Percentiles rank a stretch among this genome's conserved stretches.
Conservation (phyloP, 352 stramenopile species). For the Pythium rishiriense region DNA sequence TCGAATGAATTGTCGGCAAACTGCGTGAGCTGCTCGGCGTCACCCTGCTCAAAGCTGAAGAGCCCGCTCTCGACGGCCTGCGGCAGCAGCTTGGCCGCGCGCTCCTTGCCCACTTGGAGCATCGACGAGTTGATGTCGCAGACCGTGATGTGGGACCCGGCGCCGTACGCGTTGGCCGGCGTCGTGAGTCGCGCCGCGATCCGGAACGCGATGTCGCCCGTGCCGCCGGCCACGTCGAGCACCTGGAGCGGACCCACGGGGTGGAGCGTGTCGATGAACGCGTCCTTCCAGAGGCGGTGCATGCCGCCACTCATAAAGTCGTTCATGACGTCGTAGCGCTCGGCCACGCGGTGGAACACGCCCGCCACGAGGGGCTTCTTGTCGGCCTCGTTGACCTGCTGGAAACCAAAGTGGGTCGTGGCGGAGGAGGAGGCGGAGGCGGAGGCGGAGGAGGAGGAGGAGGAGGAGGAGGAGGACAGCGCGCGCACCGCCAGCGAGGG, state of each 20-base stretch:
- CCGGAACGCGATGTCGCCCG: slow-evolving; percentile 98
- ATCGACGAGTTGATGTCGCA: slow-evolving; percentile 99
- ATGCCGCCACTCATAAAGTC: slow-evolving; percentile 98
- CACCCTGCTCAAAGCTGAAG: slow-evolving; percentile 93
- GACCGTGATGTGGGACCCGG: slow-evolving; percentile 90
- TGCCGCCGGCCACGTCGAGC: slow-evolving; percentile 98
- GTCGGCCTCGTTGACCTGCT: slow-evolving; percentile 87
- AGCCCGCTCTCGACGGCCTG: slow-evolving; percentile 39
- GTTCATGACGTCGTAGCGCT: slow-evolving; percentile 99
- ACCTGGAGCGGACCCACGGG: slow-evolving; percentile 72
- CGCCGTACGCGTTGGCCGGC: slow-evolving; percentile 29
- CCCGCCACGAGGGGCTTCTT: slow-evolving; percentile 95
- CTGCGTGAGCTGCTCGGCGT: slow-evolving; percentile 92
- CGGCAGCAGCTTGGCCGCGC: slow-evolving; percentile 76
- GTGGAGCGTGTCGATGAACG: slow-evolving; percentile 90
- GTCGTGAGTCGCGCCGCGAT: slow-evolving; percentile 81
- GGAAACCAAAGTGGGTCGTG: slow-evolving; percentile 90
- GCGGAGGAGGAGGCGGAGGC: background rate
- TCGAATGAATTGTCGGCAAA: slow-evolving; percentile 97
- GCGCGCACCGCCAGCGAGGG: background rate
- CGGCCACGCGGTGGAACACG: slow-evolving; percentile 98
- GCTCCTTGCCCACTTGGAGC: slow-evolving; percentile 94
- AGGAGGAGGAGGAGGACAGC: background rate
- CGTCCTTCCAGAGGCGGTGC: slow-evolving; percentile 97
- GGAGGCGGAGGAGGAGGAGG: background rate